Evolutionary conservation across 495 filamentous ascomycete genomes (phyloP), one percentile per base, ranked within the genome.

Genomic region (Hypoxylon intermedium): DNA sequence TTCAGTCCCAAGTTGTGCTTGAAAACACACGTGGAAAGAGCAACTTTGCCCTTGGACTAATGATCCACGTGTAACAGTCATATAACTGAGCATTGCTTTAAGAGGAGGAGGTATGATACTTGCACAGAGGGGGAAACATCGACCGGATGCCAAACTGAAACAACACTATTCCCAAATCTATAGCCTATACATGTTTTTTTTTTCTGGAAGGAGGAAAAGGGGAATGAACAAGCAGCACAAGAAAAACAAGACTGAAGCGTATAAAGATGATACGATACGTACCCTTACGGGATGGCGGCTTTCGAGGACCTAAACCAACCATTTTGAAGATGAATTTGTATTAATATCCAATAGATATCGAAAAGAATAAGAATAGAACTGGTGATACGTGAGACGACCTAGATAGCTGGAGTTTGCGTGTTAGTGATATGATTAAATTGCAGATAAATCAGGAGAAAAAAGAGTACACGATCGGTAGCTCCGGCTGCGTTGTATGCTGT

Each of bases 241-340:
- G 34, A 60, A 38, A 12, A 5, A 9, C 7, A 38, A 16, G n/a
- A 62, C 18, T 28, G 41, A 38, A 60, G 52, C 42, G 26, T 12
- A 49, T n/a, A 56, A 11, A 44, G 16, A 42, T 21, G 30, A 57
- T 31, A 38, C 37, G 36, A 54, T 72, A 77, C 84, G 75, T 81
- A 84, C 89, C 89, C 82, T 87, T 91, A 65, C 89, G 87, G 77
- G 87, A 89, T 40, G 86, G 87, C 47, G 83, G 85, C 64, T 83
- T 82, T 69, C 87, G 86, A 53, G 90, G 87, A 70, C 86, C 87
- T 62, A 89, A 71, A 71, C 87, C 87, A 62, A 90, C 87, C 89
- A 93, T 93, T 60, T 70, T 90, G 79, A 48, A 23, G 44, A 30
- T 59, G 53, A 23, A 46, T 47, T n/a, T 47, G 7, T 60, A 41